phyloP scores from a whole-genome alignment of 768 basidiomycete genomes.

The Trametes cinnabarina region DNA sequence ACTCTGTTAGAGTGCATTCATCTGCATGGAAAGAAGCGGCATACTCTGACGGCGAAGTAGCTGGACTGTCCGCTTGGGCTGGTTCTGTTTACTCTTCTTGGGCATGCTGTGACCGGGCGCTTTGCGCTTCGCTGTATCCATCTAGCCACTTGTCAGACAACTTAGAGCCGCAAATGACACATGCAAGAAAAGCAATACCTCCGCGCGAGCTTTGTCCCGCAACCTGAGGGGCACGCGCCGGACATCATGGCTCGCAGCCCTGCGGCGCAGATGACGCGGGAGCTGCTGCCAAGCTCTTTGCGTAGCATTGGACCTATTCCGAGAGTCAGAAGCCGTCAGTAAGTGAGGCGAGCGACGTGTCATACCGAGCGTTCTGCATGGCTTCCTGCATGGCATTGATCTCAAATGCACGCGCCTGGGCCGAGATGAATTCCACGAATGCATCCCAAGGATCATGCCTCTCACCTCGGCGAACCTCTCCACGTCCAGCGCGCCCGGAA shows the following conservation, averaged over 20 bases:
- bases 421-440: not conserved
- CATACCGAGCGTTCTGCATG: constrained; percentile 75
- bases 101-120: constrained; percentile 46
- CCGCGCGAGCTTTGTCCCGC: constrained; percentile 75
- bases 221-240: constrained; percentile 85
- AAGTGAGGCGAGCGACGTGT: not conserved
- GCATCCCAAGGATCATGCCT: not conserved
- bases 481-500: constrained; percentile 79
- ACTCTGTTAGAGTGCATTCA: not conserved
- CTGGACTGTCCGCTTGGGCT: constrained; percentile 53
- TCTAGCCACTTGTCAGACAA: constrained; percentile 35
- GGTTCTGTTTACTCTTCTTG: constrained; percentile 62
- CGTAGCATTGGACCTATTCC: constrained; percentile 58
- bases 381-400: constrained; percentile 87
- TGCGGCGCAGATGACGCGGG: constrained; percentile 84
- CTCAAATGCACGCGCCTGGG: constrained; percentile 82
- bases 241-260: constrained; percentile 94
- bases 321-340: not conserved
- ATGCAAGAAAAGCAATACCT: constrained; percentile 48
- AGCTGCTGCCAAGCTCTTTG: constrained; percentile 90
- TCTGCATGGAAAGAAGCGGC: constrained; percentile 3
- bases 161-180: not conserved
- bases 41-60: constrained; percentile 76
- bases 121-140: constrained; percentile 49
- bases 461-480: constrained; percentile 84